phyloP scores from a whole-genome alignment of 331 rosid genomes.

The Erythrophleum ivorense region DNA sequence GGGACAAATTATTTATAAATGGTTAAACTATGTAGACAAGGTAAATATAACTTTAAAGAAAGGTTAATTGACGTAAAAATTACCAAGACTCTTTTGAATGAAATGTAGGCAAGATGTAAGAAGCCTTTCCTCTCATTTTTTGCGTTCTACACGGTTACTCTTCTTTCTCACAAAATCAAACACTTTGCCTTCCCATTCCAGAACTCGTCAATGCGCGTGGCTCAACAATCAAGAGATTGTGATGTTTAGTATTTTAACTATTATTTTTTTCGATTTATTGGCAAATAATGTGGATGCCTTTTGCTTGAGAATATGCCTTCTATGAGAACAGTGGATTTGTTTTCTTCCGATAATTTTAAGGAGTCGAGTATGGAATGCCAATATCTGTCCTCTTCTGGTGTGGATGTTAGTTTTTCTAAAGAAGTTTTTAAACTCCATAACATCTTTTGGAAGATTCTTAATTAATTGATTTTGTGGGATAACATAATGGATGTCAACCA shows the following conservation, averaged over 20 bases:
- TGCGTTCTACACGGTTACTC: too few species aligned
- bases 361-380: slow-evolving; percentile 57
- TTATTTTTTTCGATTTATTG: slow-evolving; percentile 30
- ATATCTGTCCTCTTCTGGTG: slow-evolving; percentile 59
- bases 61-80: too few species aligned
- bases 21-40: too few species aligned
- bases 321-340: slow-evolving; percentile 48
- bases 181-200: too few species aligned
- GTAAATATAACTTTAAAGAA: too few species aligned
- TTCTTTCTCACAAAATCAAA: too few species aligned
- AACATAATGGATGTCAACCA: slow-evolving; percentile 43
- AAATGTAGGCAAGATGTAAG: too few species aligned
- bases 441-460: slow-evolving; percentile 61
- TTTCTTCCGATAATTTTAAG: slow-evolving; percentile 45
- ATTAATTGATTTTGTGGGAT: slow-evolving; percentile 52
- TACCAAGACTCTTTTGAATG: too few species aligned
- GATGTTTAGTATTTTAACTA: slow-evolving; percentile 38
- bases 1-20: too few species aligned
- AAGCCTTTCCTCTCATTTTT: too few species aligned
- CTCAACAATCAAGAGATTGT: slow-evolving; percentile 43
- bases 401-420: slow-evolving; percentile 44
- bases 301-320: slow-evolving; percentile 54
- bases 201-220: slow-evolving; percentile 54
- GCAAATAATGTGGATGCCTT: slow-evolving; percentile 47
- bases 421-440: slow-evolving; percentile 42